Base-by-base conservation (phyloP, 176 grass and related monocot species). In the Olyra latifolia region DNA sequence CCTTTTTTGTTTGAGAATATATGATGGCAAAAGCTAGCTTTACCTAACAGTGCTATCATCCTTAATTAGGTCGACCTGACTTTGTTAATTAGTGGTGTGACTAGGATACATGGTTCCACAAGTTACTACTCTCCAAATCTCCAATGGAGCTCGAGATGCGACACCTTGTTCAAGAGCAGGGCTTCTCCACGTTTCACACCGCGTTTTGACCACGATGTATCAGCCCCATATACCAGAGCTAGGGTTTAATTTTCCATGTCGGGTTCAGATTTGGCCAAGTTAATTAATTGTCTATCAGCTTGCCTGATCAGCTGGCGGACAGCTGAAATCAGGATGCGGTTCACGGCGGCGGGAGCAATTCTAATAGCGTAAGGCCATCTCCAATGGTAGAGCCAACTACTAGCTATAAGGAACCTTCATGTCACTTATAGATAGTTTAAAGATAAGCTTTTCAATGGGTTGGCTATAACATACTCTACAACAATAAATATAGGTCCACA, bases 161-260 rank as follows among this genome's bases (percentile, higher is more conserved):
- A 73, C 63, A 10, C 46, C 66, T 47, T 64, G 66, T 85, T 79
- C 67, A 64, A 79, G 72, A 15, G 14, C 32, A 9, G 0, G 40
- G 83, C 47, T 73, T 66, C 17, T 71, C 58, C 68, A 47, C 24
- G 68, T 29, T 86, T 74, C 76, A 86, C 76, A 86, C n/a, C 24
- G 47, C 68, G 47, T 74, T 86, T 86, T 80, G 84, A 80, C 68
- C n/a, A 35, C 32, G 32, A 35, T 35, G 1, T 35, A 80, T 17
- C 44, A 48, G 10, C 44, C 24, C 4, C 16, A 7, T 49, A 38
- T 3, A 41, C 23, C 1, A 44, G 20, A 41, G 41, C 25, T 39
- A 82, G 10, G 5, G 5, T 52, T 41, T 44, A 17, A 22, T 39
- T 8, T 68, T 35, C 32, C 32, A 35, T 4, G 7, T 24, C 16